Evolutionary conservation across 129 eudicot species (phyloP).

Genomic region (Flaveria bidentis): DNA sequence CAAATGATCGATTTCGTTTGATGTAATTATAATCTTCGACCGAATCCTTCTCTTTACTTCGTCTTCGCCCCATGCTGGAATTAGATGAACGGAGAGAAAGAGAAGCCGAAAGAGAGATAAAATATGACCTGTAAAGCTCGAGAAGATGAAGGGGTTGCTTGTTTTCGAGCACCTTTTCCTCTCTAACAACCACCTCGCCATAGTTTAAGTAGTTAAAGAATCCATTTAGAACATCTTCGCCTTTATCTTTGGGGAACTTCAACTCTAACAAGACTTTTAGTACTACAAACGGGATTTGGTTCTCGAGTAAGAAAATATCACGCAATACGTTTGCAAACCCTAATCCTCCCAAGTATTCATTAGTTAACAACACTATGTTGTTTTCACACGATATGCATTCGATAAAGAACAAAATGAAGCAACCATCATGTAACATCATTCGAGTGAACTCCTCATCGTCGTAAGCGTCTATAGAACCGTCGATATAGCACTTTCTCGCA

Average conservation of each 20-base stretch:
- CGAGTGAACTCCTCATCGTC: conserved; percentile 21
- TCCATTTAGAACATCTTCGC: conserved; percentile 22
- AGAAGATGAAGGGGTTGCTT: conserved; percentile 37
- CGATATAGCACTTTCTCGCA: too few species aligned
- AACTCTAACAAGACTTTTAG: conserved; percentile 25
- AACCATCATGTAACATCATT: conserved; percentile 43
- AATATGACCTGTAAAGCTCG: conserved; percentile 38
- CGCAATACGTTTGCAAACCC: conserved; percentile 31
- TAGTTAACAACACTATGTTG: conserved; percentile 16
- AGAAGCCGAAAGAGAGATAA: conserved; percentile 19
- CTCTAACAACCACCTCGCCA: conserved; percentile 25
- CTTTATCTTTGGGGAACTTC: conserved; percentile 29
- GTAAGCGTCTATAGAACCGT: conserved; percentile 24
- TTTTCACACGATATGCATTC: conserved; percentile 14
- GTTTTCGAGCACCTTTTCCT: conserved; percentile 21
- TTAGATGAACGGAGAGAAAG: not conserved
- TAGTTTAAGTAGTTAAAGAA: conserved; percentile 36
- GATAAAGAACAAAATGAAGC: conserved; percentile 40
- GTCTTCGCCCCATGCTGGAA: conserved; percentile 13
- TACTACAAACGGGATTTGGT: conserved; percentile 39
- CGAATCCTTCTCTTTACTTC: not conserved
- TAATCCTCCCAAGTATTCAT: conserved; percentile 30
- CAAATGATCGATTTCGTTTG: conserved; percentile 33
- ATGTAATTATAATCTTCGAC: conserved; percentile 19
- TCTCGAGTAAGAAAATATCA: conserved; percentile 42